Evolutionary conservation across 495 filamentous ascomycete species (phyloP).

Genomic region (Penicillium dipodomyicola): DNA sequence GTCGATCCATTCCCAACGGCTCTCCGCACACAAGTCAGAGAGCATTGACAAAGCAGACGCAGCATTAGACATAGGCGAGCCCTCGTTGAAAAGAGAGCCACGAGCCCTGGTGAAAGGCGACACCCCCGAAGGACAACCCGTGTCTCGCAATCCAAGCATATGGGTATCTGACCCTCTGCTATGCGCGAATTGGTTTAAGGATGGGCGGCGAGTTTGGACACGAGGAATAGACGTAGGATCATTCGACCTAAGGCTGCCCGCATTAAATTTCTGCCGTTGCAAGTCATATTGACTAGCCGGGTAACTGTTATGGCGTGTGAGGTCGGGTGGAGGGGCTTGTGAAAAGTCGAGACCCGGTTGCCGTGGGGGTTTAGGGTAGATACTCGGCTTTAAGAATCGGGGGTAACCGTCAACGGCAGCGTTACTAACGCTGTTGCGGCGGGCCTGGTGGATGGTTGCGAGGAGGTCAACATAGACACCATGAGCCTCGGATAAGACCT

Average conservation of each 20-base stretch:
- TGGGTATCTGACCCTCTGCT: slow-evolving; percentile 27
- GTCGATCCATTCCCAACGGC: slow-evolving; percentile 90
- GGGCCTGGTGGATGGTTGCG: slow-evolving; percentile 64
- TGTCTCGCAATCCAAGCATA: slow-evolving; percentile 32
- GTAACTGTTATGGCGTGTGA: slow-evolving; percentile 45
- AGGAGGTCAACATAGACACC: slow-evolving; percentile 84
- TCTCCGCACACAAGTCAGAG: slow-evolving; percentile 77
- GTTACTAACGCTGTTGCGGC: slow-evolving; percentile 42
- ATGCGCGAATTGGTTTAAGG: slow-evolving; percentile 30
- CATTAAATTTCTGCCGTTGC: slow-evolving; percentile 24
- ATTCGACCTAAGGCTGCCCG: slow-evolving; percentile 12
- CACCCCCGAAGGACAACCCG: slow-evolving; percentile 30
- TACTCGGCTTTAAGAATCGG: slow-evolving; percentile 50
- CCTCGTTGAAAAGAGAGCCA: slow-evolving; percentile 33
- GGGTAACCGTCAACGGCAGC: slow-evolving; percentile 34
- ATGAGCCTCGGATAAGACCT: slow-evolving; percentile 80
- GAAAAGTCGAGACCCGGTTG: slow-evolving; percentile 48
- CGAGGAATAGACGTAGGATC: slow-evolving; percentile 17
- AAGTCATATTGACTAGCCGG: slow-evolving; percentile 40
- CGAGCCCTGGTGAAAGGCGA: slow-evolving; percentile 39
- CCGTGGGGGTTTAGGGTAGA: slow-evolving; percentile 64
- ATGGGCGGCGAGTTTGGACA: slow-evolving; percentile 28
- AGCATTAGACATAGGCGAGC: slow-evolving; percentile 48
- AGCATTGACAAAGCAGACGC: slow-evolving; percentile 74
- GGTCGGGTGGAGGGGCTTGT: slow-evolving; percentile 24